phyloP scores from a whole-genome alignment of 169 alveolate genomes.

The Cryptosporidium viatorum region DNA sequence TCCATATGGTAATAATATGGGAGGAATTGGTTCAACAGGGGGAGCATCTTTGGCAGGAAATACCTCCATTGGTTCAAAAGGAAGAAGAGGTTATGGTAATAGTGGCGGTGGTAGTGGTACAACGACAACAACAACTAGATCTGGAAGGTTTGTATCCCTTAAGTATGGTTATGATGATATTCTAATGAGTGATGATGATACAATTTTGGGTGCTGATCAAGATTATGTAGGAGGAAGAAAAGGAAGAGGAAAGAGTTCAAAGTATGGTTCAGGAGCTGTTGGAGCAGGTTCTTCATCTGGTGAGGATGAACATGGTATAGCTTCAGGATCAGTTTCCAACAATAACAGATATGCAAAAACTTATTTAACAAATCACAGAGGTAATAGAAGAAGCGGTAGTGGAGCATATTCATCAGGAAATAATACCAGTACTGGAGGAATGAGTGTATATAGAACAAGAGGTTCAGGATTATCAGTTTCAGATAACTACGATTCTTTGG shows the following conservation, averaged over 20 bases:
- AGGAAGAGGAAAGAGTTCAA: constrained; percentile 47
- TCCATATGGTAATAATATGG: constrained; percentile 27
- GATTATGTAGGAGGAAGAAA: constrained; percentile 58
- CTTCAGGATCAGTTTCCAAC: background rate
- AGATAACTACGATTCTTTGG: constrained; percentile 16
- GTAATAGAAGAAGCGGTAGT: constrained; percentile 4
- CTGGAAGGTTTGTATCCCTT: constrained; percentile 67
- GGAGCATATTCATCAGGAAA: background rate
- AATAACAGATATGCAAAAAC: constrained; percentile 62
- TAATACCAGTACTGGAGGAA: background rate
- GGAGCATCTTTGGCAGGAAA: background rate
- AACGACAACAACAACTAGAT: constrained; percentile 49
- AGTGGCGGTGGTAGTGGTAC: background rate
- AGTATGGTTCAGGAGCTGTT: constrained; percentile 20
- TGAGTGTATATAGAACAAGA: constrained; percentile 46
- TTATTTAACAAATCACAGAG: constrained; percentile 35
- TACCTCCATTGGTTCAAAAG: background rate
- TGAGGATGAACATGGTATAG: constrained; percentile 38
- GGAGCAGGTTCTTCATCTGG: constrained; percentile 63
- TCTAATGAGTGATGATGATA: constrained; percentile 60
- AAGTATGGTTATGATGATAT: constrained; percentile 74
- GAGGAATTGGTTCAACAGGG: background rate
- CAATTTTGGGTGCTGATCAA: constrained; percentile 31
- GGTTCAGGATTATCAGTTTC: constrained; percentile 44
- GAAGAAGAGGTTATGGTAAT: constrained; percentile 44